These are phyloP conservation scores for Ambrosia trifida DNA, from an alignment of 129 eudicot genomes.

Conservation along the genomic window DNA sequence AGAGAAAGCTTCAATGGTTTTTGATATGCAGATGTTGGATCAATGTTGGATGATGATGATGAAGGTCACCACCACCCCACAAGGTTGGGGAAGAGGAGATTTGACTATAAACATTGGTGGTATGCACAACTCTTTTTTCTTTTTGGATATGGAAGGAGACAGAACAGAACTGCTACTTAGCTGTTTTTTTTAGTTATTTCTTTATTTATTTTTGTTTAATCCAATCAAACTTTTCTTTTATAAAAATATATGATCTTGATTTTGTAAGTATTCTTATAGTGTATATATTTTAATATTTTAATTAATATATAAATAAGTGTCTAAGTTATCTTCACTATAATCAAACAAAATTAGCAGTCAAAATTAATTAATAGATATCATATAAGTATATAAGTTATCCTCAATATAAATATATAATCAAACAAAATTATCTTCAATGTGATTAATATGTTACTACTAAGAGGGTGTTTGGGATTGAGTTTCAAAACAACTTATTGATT, in stretches of 20 bases:
- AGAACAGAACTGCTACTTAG: conserved; percentile 28
- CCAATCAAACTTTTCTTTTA: not conserved
- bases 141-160: conserved; percentile 10
- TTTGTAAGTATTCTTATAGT: conserved; percentile 5
- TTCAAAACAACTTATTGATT: no score
- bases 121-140: conserved; percentile 29
- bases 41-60: conserved; percentile 12
- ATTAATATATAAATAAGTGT: not conserved
- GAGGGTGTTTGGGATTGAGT: no score
- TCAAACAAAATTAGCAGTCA: not conserved
- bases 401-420: not conserved
- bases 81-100: conserved; percentile 9
- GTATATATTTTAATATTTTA: no score
- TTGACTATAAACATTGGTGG: conserved; percentile 33
- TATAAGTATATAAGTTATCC: not conserved
- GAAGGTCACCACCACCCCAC: conserved; percentile 24
- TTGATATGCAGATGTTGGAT: conserved; percentile 13
- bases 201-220: not conserved
- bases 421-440: not conserved
- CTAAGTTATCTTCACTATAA: not conserved
- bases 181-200: conserved; percentile 26
- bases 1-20: conserved; percentile 31
- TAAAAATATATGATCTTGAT: not conserved
- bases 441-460: no score
- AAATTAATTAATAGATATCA: no score